Evolutionary conservation across 257 asterid genomes (phyloP).

Genomic region (Leptodermis oblonga): DNA sequence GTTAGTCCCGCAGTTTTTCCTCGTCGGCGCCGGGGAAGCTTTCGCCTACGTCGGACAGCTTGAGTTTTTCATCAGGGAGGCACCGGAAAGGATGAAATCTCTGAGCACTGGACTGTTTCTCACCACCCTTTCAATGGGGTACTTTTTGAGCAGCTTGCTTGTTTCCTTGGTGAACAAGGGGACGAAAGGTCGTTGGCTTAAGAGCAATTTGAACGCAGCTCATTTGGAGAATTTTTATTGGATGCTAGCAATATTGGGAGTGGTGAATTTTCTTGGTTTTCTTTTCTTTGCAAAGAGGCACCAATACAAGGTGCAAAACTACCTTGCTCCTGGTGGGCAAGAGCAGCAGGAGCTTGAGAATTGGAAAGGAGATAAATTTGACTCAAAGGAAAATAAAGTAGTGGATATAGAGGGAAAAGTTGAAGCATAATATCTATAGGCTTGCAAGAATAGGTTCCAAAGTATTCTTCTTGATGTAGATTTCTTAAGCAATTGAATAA

Average conservation of each 20-base stretch:
- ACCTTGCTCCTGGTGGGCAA: slow-evolving; percentile 23
- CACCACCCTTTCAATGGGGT: slow-evolving; percentile 78
- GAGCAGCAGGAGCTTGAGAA: slow-evolving; percentile 31
- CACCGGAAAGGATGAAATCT: slow-evolving; percentile 84
- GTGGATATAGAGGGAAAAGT: slow-evolving; percentile 23
- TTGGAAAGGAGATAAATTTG: slow-evolving; percentile 22
- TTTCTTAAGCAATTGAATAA: too few species aligned
- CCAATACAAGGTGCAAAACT: slow-evolving; percentile 57
- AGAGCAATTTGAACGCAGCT: slow-evolving; percentile 53
- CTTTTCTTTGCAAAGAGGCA: slow-evolving; percentile 57
- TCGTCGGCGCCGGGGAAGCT: slow-evolving; percentile 89
- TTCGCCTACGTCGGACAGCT: slow-evolving; percentile 92
- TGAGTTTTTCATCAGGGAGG: slow-evolving; percentile 82
- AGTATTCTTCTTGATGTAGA: too few species aligned
- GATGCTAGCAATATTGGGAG: slow-evolving; percentile 70
- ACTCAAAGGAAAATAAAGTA: slow-evolving; percentile 20
- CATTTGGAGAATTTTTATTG: slow-evolving; percentile 64
- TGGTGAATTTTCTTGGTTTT: slow-evolving; percentile 50
- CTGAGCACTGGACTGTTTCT: slow-evolving; percentile 89
- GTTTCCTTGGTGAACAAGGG: slow-evolving; percentile 52
- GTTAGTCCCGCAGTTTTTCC: slow-evolving; percentile 77
- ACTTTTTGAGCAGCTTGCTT: slow-evolving; percentile 64
- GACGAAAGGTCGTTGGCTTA: slow-evolving; percentile 55
- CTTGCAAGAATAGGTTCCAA: neutral
- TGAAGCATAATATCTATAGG: slow-evolving; percentile 24